Percentiles rank a stretch among this genome's conserved stretches.
Conservation (phyloP, 495 filamentous ascomycete genomes). For the Viridothelium virens region DNA sequence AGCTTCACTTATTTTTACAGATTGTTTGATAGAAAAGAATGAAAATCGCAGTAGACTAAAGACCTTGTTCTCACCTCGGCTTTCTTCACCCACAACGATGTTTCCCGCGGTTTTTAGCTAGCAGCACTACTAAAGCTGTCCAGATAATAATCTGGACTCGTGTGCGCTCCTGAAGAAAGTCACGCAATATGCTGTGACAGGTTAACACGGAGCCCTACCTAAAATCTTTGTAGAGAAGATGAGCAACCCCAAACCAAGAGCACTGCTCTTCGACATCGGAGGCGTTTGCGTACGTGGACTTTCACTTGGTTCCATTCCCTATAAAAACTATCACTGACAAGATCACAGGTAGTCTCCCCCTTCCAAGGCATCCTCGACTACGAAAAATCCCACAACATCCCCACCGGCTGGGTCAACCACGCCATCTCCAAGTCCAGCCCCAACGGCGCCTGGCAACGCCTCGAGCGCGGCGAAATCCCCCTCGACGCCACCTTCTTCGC, state of each 20-base stretch:
- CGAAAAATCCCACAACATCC: slow-evolving; percentile 65
- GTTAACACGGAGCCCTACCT: background rate
- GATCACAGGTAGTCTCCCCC: slow-evolving; percentile 69
- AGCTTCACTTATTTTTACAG: too few species aligned
- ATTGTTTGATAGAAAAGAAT: background rate
- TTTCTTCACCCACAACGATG: background rate
- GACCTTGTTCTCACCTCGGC: slow-evolving; percentile 1
- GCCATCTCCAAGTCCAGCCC: slow-evolving; percentile 71
- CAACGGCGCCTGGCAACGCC: slow-evolving; percentile 75
- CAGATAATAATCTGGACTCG: too few species aligned
- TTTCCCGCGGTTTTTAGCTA: background rate
- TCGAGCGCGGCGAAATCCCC: slow-evolving; percentile 44
- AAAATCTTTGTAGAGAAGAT: background rate
- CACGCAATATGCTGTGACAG: background rate
- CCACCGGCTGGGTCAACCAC: slow-evolving; percentile 82
- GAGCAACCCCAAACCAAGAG: slow-evolving; percentile 4
- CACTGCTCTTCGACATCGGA: slow-evolving; percentile 86
- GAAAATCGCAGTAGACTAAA: background rate
- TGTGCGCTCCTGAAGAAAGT: too few species aligned
- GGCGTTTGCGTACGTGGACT: slow-evolving; percentile 77
- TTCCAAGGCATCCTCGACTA: slow-evolving; percentile 90
- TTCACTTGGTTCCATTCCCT: background rate
- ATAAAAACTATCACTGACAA: slow-evolving; percentile 19
- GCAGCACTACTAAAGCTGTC: background rate
- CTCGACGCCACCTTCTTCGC: slow-evolving; percentile 61